phyloP scores from a whole-genome alignment of 768 basidiomycete genomes.

The Tylopilus subfusipes region DNA sequence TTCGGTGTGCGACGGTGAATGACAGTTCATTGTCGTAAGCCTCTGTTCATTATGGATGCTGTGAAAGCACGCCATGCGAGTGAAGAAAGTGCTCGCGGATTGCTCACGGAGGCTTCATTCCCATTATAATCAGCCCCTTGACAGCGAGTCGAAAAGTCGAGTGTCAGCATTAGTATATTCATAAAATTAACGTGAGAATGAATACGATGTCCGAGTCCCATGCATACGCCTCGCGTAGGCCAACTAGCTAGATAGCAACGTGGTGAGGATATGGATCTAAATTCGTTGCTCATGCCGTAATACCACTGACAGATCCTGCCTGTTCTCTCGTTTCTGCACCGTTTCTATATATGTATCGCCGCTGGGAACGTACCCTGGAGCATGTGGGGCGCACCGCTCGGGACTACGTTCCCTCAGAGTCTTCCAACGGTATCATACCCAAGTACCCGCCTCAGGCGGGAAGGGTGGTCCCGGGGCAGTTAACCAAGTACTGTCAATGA shows the following conservation, averaged over 20 bases:
- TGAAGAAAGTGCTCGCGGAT: not conserved
- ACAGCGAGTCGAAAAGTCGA: not conserved
- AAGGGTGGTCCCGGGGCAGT: not conserved
- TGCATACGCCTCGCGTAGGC: too few species aligned
- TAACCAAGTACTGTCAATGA: not conserved
- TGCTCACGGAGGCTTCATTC: not conserved
- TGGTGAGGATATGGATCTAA: not conserved
- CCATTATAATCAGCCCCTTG: not conserved
- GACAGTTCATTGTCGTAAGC: not conserved
- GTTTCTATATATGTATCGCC: not conserved
- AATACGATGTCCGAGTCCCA: not conserved
- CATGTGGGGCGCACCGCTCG: not conserved
- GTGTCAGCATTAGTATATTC: not conserved
- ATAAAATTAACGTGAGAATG: not conserved
- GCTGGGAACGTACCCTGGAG: too few species aligned
- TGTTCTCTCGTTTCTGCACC: not conserved
- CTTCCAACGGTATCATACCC: constrained; percentile 18
- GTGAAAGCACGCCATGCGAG: not conserved
- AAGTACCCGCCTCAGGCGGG: not conserved
- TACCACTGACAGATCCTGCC: not conserved
- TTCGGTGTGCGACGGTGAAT: not conserved
- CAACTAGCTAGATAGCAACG: not conserved
- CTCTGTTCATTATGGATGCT: not conserved
- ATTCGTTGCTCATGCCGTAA: not conserved
- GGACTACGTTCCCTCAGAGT: not conserved